Base-by-base conservation (phyloP, 345 rosid genomes). In the Eucalyptus grandis region DNA sequence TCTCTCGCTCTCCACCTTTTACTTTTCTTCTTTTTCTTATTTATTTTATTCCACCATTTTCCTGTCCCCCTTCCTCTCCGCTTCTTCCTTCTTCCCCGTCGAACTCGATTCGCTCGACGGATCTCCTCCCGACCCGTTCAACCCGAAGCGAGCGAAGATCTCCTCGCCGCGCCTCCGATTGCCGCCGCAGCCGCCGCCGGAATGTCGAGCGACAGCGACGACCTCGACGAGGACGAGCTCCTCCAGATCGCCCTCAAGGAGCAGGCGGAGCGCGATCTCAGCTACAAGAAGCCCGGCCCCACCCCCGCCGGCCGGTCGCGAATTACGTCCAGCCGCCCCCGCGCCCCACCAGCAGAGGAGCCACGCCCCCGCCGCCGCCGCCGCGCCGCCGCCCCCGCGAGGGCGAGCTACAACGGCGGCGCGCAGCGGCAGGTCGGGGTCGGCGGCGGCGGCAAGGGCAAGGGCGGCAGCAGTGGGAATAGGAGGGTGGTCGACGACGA, bases 181-280 rank as follows among this genome's bases (percentile, higher is more conserved):
- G 5, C 22, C 19, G 62, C 27, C 62, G 27, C 16, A 1, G 22
- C 56, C 56, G 9, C 56, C 56, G 5, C 58, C 58, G 87, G 46
- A 88, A 98, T 98, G 99, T 95, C 99, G 14, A 95, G 94, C 93
- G 99, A 94, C 91, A 95, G 99, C 92, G 96, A 95, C 60, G 92
- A 91, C 87, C 87, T 91, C 9, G 97, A 96, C 93, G 99, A 98
- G 92, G 99, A 98, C 60, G 98, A 96, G 95, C 99, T 98, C 90
- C 99, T 98, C 87, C 98, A 97, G 93, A 96, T 94, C 95, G 99
- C 99, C 19, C 90, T 98, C 90, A 96, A 93, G 90, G 99, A 98
- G 92, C 99, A 98, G 88, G 90, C 99, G 49, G 92, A 94, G 86
- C 95, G 99, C 89, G 94, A 96, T 92, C 90, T 94, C 89, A 95